These are phyloP conservation scores for Saccharomycopsis hybrid DNA, from an alignment of 1,139 yeast species.

Conservation along the genomic window DNA sequence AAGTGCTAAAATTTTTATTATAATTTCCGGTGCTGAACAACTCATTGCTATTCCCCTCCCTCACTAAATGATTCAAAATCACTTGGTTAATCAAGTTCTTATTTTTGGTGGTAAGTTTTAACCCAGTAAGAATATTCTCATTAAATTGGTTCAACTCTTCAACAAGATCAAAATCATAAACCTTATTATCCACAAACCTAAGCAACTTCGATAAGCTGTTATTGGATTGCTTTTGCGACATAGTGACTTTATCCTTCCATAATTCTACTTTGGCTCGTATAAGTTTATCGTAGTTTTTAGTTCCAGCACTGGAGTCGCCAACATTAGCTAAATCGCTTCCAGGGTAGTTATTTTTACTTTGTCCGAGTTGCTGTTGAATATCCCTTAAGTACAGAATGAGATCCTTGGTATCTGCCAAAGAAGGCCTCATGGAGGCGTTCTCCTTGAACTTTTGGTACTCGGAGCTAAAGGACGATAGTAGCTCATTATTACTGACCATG, in stretches of 20 bases:
- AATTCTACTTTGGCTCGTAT: not conserved
- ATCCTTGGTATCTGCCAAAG: constrained; percentile 7
- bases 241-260: constrained; percentile 14
- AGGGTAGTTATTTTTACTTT: not conserved
- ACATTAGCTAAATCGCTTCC: too few species aligned
- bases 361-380: not conserved
- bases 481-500: not conserved
- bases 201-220: constrained; percentile 10
- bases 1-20: not conserved
- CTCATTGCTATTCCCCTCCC: constrained; percentile 4
- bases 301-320: not conserved
- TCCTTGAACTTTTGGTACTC: constrained; percentile 6
- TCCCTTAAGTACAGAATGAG: constrained; percentile 6
- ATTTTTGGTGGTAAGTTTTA: constrained; percentile 14
- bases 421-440: not conserved
- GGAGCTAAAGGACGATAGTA: not conserved
- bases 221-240: constrained; percentile 11
- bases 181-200: constrained; percentile 17
- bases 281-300: not conserved
- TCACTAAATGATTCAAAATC: constrained; percentile 14
- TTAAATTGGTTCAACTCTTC: constrained; percentile 14
- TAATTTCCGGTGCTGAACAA: not conserved
- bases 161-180: constrained; percentile 18
- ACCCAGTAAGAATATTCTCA: not conserved
- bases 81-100: constrained; percentile 17